A percentile compares a stretch with the other conserved stretches of the same genome.
Evolutionary conservation across 2,329 filamentous ascomycete species (phyloP).

Genomic region (Monosporascus cannonballus): DNA sequence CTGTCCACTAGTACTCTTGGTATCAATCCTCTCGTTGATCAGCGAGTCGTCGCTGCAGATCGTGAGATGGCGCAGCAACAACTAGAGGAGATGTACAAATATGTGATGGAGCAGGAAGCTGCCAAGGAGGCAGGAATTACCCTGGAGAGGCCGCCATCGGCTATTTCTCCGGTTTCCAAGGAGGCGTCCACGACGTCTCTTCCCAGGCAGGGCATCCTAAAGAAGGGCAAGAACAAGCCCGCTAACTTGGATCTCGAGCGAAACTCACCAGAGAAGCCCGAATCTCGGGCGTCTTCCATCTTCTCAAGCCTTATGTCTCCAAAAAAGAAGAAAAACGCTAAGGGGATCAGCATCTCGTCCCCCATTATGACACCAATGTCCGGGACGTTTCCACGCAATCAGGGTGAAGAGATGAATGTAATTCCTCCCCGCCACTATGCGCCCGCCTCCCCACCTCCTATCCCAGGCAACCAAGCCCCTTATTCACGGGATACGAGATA

Average conservation of each 20-base stretch:
- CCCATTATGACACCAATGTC: constrained; percentile 61
- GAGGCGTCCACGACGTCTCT: constrained; percentile 12
- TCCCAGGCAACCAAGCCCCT: constrained; percentile 42
- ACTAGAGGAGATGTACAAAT: constrained; percentile 84
- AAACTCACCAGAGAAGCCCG: constrained; percentile 39
- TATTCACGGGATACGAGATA: constrained; percentile 26
- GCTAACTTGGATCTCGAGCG: constrained; percentile 33
- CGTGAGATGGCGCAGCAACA: constrained; percentile 70
- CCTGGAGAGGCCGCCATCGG: constrained; percentile 37
- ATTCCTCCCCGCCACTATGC: constrained; percentile 54
- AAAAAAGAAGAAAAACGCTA: constrained; percentile 41
- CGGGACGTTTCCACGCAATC: constrained; percentile 49
- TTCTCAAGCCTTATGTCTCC: constrained; percentile 58
- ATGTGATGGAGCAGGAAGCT: constrained; percentile 84
- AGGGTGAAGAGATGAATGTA: constrained; percentile 49
- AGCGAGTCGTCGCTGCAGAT: constrained; percentile 68
- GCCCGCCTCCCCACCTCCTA: constrained; percentile 50
- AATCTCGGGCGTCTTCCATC: constrained; percentile 54
- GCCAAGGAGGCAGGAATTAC: constrained; percentile 52
- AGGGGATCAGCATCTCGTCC: constrained; percentile 54
- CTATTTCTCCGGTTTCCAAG: constrained; percentile 31
- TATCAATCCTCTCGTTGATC: constrained; percentile 68
- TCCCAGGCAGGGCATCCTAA: constrained; percentile 43
- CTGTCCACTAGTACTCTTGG: constrained; percentile 48
- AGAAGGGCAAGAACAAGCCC: constrained; percentile 31